Evolutionary conservation across 2,329 filamentous ascomycete genomes (phyloP), one percentile per base, ranked within the genome.

Genomic region (Rhexocercosporidium sp.): DNA sequence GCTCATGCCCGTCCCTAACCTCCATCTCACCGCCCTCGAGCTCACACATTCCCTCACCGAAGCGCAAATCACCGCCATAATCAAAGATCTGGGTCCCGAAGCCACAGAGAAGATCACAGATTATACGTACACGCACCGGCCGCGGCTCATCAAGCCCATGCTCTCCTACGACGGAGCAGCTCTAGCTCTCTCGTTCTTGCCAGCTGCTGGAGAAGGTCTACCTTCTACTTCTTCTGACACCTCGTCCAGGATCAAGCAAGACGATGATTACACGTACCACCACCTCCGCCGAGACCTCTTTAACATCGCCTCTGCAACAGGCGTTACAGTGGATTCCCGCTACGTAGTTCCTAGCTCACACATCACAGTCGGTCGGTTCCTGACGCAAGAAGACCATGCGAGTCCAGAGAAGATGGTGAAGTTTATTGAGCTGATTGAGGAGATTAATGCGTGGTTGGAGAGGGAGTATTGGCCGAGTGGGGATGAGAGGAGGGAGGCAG

Each of bases 341-440:
- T 98, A 97, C 77, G 89, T 94, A 27, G 93, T 97, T 1, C 94
- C 94, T 1, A 95, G 92, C 56, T 93, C 93, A 18, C 95, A 98
- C 81, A 86, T 97, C 75, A 97, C 95, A 0, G 86, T 98, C 66
- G 94, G 87, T 0, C 85, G 95, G 3, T 97, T 96, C 77, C 85
- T 97, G 51, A 85, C 84, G 11, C 85, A 88, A 47, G 81, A 84
- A 14, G 92, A 94, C 70, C 87, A 90, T 73, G 83, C 84, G 44
- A 84, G 84, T 8, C 78, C 80, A 5, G 78, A 76, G 64, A 81
- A 70, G 72, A 77, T 94, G 72, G 78, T 82, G 73, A 79, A 74
- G n/a, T 90, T 94, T 83, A 83, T 97, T 16, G 79, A 84, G 16
- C 84, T 84, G 61, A 90, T 97, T 59, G 92, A 96, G 51, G 83